Conservation (phyloP, 495 filamentous ascomycete species). For the Geoglossum glabrum region DNA sequence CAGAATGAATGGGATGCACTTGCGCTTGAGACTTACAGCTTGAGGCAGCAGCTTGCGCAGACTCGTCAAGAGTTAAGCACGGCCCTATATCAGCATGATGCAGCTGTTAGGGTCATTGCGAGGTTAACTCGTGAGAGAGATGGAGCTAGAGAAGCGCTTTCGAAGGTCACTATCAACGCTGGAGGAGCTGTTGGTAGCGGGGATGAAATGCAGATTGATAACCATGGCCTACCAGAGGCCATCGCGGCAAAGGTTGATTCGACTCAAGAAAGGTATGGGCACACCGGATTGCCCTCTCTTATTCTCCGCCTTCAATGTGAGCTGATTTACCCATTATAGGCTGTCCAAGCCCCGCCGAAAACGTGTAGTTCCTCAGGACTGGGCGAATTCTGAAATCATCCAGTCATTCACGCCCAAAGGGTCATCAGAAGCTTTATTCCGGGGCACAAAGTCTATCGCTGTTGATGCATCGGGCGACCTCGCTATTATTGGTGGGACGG, state of each 20-base stretch:
- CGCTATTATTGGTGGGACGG: slow-evolving; percentile 58
- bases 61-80: slow-evolving; percentile 84
- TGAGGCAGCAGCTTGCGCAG: slow-evolving; percentile 72
- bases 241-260: slow-evolving; percentile 56
- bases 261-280: slow-evolving; percentile 52
- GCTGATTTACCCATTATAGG: slow-evolving; percentile 24
- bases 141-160: slow-evolving; percentile 81
- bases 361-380: slow-evolving; percentile 63
- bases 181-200: slow-evolving; percentile 33
- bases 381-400: slow-evolving; percentile 60
- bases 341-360: slow-evolving; percentile 72
- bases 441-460: slow-evolving; percentile 43
- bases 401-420: slow-evolving; percentile 39
- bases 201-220: slow-evolving; percentile 85
- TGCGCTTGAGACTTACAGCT: slow-evolving; percentile 70
- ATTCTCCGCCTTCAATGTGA: neutral
- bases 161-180: slow-evolving; percentile 53
- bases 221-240: slow-evolving; percentile 44
- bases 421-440: slow-evolving; percentile 41
- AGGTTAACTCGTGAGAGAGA: slow-evolving; percentile 74
- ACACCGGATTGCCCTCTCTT: neutral
- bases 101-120: slow-evolving; percentile 80
- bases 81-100: slow-evolving; percentile 90
- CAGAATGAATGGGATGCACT: slow-evolving; percentile 97
- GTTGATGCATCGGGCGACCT: slow-evolving; percentile 43